Evolutionary conservation across 805 yeast species (phyloP), one percentile per base, ranked within the genome.

Genomic region (Starmerella geochares): DNA sequence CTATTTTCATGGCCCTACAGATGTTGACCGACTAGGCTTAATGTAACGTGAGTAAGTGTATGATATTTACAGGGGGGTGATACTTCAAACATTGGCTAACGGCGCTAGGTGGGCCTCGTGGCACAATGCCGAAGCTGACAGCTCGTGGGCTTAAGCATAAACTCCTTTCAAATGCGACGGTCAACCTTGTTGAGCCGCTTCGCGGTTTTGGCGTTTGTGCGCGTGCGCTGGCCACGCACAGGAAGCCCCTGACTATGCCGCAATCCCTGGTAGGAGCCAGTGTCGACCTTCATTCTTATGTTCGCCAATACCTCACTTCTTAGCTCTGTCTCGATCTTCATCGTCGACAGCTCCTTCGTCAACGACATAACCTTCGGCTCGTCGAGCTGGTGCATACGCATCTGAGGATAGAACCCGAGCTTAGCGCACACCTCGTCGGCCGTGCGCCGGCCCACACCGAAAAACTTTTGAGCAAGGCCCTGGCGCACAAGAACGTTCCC

Each of bases 341-440:
- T 73, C 36, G 79, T 82, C 1, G 94, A 78, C 44, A 92, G 72
- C 65, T 92, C 96, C 65, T 87, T 90, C 33, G 95, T 83, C 40
- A 92, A 72, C 31, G 83, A 78, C 77, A 90, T 75, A 40, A 87
- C 74, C 60, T 87, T 94, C 24, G 86, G 84, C 67, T 92, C 97
- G 25, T 83, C 72, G 33, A 92, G 75, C 67, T 92, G 95, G 65
- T 85, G 92, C 84, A 88, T 82, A 68, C 95, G 79, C 94, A 90
- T 88, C 64, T 76, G 73, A 41, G 97, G 97, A 62, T 88, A 90
- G 52, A 92, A 76, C 10, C 95, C 96, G 20, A 90, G 77, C 63
- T 80, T 86, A 35, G 96, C 80, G 65, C 96, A 87, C 47, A 92
- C 72, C 60, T 73, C 71, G 55, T 76, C 77, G 2, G 96, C 90